Percentiles rank a stretch among this genome's conserved stretches.
Conservation (phyloP, 2,329 filamentous ascomycete genomes). For the Bipolaris bicolor region DNA sequence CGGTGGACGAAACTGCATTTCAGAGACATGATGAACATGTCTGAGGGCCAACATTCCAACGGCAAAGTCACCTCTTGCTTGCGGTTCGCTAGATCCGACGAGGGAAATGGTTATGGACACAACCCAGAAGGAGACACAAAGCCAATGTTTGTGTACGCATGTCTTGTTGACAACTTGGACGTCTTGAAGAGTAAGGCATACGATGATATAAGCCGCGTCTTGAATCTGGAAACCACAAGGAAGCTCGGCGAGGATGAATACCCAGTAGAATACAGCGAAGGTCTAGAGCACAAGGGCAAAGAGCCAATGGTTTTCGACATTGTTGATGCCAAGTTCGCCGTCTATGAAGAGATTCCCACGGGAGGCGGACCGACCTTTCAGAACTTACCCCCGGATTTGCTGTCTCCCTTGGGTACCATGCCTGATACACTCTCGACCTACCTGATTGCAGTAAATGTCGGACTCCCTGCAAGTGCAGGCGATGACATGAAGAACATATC, state of each 20-base stretch:
- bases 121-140: neutral
- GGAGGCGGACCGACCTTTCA: neutral
- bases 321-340: constrained; percentile 2
- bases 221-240: constrained; percentile 6
- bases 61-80: neutral
- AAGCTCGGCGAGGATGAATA: neutral
- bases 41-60: neutral
- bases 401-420: neutral
- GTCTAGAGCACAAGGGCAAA: neutral
- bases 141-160: constrained; percentile 5
- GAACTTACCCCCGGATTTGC: neutral
- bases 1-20: constrained; percentile 32
- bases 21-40: constrained; percentile 22
- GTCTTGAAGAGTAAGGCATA: constrained; percentile 1
- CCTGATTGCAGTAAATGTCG: neutral
- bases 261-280: neutral
- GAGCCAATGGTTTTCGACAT: constrained; percentile 5
- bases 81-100: neutral
- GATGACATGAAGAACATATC: neutral
- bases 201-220: neutral
- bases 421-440: neutral
- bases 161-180: neutral
- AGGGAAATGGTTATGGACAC: neutral
- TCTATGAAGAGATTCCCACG: neutral
- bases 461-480: neutral